Percentiles rank a stretch among this genome's conserved stretches.
Evolutionary conservation across 345 rosid genomes (phyloP).

Genomic region (Salix brachista): DNA sequence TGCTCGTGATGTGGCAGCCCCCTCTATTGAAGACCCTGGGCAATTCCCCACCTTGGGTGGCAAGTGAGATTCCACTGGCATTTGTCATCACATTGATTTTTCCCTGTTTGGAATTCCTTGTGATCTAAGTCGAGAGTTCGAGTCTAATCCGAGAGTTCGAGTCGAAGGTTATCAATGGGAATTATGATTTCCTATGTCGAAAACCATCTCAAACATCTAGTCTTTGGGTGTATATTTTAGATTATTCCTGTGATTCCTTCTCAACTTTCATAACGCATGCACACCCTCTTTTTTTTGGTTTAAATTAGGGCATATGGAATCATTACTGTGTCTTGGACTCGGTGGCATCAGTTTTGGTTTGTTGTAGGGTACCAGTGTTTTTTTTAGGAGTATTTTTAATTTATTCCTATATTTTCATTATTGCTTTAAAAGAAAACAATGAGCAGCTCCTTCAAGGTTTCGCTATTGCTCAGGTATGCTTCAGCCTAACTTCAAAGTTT

Average conservation of each 20-base stretch:
- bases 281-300: neutral
- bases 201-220: constrained; percentile 20
- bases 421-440: constrained; percentile 5
- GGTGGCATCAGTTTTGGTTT: constrained; percentile 43
- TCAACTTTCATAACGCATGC: constrained; percentile 21
- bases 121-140: constrained; percentile 13
- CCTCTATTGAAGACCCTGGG: constrained; percentile 67
- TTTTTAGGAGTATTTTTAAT: neutral
- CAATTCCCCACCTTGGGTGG: constrained; percentile 94
- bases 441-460: neutral
- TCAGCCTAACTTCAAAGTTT: neutral
- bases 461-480: neutral
- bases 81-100: constrained; percentile 4
- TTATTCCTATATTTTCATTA: neutral
- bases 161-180: constrained; percentile 26
- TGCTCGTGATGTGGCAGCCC: constrained; percentile 43
- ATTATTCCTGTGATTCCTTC: constrained; percentile 16
- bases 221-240: constrained; percentile 49
- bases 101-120: constrained; percentile 17
- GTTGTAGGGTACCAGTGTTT: constrained; percentile 7
- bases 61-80: constrained; percentile 44
- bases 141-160: constrained; percentile 3
- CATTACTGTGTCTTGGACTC: constrained; percentile 18
- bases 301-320: constrained; percentile 21
- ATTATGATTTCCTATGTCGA: constrained; percentile 23